These are phyloP conservation scores for Trypanosoma melophagium DNA, from an alignment of 208 protist genomes.

Conservation along the genomic window DNA sequence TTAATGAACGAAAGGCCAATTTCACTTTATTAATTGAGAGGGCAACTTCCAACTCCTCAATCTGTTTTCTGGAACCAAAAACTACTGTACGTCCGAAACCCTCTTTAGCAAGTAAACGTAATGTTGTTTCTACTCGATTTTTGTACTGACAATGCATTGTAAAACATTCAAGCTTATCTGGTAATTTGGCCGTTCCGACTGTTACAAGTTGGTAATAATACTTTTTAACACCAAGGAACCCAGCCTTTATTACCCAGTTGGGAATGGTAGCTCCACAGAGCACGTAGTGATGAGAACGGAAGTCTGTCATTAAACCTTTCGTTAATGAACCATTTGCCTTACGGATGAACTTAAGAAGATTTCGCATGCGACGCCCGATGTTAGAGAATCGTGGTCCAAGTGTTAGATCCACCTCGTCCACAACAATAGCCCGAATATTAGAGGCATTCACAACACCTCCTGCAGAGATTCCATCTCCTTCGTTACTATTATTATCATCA, in stretches of 20 bases:
- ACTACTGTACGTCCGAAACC: conserved; percentile 70
- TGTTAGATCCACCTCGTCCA: conserved; percentile 89
- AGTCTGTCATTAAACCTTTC: conserved; percentile 69
- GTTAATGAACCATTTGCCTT: conserved; percentile 73
- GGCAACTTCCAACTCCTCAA: conserved; percentile 27
- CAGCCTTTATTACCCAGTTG: conserved; percentile 90
- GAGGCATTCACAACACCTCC: conserved; percentile 44
- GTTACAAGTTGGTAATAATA: conserved; percentile 89
- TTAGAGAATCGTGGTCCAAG: conserved; percentile 87
- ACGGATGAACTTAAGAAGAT: conserved; percentile 76
- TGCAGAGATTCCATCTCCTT: background rate
- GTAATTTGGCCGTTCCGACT: conserved; percentile 76
- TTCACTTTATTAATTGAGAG: conserved; percentile 20
- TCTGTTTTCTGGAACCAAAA: conserved; percentile 64
- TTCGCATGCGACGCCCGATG: conserved; percentile 85
- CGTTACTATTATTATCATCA: conserved; percentile 18
- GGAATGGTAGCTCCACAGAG: conserved; percentile 90
- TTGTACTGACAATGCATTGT: conserved; percentile 39
- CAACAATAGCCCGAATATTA: conserved; percentile 74
- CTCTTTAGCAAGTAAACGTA: conserved; percentile 29
- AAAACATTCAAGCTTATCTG: conserved; percentile 64
- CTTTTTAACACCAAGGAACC: conserved; percentile 91
- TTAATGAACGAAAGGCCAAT: conserved; percentile 56
- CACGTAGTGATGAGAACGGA: conserved; percentile 88
- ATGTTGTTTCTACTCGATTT: conserved; percentile 41